These are phyloP conservation scores for Funneliformis mosseae DNA, from an alignment of 192 early-diverging fungal species.

Conservation along the genomic window DNA sequence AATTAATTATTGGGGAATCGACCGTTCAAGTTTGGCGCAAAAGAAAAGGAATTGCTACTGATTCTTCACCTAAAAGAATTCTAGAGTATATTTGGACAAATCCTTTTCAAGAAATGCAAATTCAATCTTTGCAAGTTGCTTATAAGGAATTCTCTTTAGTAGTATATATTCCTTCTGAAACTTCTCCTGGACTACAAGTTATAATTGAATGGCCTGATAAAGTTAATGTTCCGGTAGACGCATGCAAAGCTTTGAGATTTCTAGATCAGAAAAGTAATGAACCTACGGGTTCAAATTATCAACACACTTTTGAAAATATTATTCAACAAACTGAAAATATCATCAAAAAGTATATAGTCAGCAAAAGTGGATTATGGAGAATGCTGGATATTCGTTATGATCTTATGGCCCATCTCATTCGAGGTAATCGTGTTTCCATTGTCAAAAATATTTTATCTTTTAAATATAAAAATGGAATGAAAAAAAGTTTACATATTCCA, in stretches of 20 bases:
- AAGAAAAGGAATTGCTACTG: neutral
- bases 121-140: neutral
- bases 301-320: neutral
- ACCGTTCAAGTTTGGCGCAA: neutral
- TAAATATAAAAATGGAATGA: neutral
- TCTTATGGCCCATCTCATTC: neutral
- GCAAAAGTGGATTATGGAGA: neutral
- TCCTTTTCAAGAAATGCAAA: neutral
- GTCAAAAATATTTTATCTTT: neutral
- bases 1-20: neutral
- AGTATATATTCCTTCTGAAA: neutral
- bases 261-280: neutral
- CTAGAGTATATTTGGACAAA: neutral
- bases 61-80: neutral
- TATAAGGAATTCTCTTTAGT: neutral
- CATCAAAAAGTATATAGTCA: neutral
- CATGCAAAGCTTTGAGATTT: neutral
- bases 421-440: neutral
- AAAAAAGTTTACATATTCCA: neutral
- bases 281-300: neutral
- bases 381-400: neutral
- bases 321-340: neutral
- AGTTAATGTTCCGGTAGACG: neutral
- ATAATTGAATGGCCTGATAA: neutral
- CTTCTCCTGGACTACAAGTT: neutral